These are phyloP conservation scores for Betula pendula DNA, from an alignment of 306 rosid species.

Conservation along the genomic window DNA sequence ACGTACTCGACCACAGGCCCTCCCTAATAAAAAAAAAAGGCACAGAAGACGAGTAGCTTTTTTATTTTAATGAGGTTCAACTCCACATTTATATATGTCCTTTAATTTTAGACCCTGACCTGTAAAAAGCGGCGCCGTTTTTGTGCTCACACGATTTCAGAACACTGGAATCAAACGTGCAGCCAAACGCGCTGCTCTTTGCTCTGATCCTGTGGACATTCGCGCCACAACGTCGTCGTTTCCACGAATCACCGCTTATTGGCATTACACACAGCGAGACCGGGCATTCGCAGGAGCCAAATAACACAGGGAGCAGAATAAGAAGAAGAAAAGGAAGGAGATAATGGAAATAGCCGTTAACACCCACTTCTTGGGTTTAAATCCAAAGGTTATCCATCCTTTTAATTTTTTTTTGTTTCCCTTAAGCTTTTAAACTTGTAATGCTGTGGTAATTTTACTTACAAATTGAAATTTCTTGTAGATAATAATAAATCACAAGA, in stretches of 20 bases:
- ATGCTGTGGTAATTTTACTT: neutral
- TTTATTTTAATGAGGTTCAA: no score
- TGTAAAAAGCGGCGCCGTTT: no score
- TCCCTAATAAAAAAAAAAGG: no score
- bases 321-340: conserved; percentile 1
- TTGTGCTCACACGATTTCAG: no score
- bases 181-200: neutral
- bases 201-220: neutral
- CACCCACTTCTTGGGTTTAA: conserved; percentile 32
- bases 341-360: conserved; percentile 49
- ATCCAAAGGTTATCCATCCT: conserved; percentile 46
- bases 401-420: neutral
- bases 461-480: conserved; percentile 25
- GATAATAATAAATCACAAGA: conserved; percentile 35
- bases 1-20: no score
- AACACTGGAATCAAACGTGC: neutral
- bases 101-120: no score
- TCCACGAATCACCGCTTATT: neutral
- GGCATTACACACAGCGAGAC: neutral
- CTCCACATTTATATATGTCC: no score
- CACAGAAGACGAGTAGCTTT: no score
- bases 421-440: conserved; percentile 1
- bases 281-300: neutral
- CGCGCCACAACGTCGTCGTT: neutral
- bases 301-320: neutral